These are phyloP conservation scores for Kodamaea arcana DNA, from an alignment of 1,139 yeast genomes.

Conservation along the genomic window DNA sequence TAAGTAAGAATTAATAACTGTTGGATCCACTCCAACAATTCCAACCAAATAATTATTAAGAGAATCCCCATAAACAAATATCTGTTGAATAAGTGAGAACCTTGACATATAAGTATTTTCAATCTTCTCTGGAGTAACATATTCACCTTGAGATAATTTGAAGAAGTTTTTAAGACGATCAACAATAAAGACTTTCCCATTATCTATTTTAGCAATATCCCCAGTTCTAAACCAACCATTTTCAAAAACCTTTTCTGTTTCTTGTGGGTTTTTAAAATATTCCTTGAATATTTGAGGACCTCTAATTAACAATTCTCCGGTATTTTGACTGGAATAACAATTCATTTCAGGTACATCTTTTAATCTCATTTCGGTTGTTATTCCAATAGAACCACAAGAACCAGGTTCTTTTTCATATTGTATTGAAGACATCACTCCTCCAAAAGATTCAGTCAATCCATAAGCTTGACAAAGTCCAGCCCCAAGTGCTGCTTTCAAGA, in stretches of 20 bases:
- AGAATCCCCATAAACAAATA: slow-evolving; percentile 41
- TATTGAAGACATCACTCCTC: slow-evolving; percentile 33
- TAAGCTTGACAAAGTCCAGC: slow-evolving; percentile 42
- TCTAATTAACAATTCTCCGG: slow-evolving; percentile 40
- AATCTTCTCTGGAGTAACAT: slow-evolving; percentile 74
- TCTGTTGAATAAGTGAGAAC: slow-evolving; percentile 50
- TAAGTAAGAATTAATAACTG: slow-evolving; percentile 8
- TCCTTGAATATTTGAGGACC: slow-evolving; percentile 37
- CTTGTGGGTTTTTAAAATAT: slow-evolving; percentile 38
- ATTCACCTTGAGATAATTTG: slow-evolving; percentile 79
- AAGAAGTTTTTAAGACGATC: slow-evolving; percentile 80
- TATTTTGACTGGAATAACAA: slow-evolving; percentile 32
- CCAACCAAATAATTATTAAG: slow-evolving; percentile 15
- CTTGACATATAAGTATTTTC: slow-evolving; percentile 60
- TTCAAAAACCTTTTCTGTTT: slow-evolving; percentile 27
- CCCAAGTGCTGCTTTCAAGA: slow-evolving; percentile 37
- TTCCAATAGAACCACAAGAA: slow-evolving; percentile 35
- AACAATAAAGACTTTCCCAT: slow-evolving; percentile 49
- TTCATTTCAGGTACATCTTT: slow-evolving; percentile 39
- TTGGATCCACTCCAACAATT: slow-evolving; percentile 50
- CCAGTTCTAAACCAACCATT: slow-evolving; percentile 69
- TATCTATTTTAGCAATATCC: slow-evolving; percentile 57
- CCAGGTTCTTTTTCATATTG: slow-evolving; percentile 36
- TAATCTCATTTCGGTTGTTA: slow-evolving; percentile 34
- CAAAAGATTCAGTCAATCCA: slow-evolving; percentile 46